Evolutionary conservation across 371 early-diverging fungal species (phyloP), one percentile per base, ranked within the genome.

Genomic region (Dichotomocladium elegans): DNA sequence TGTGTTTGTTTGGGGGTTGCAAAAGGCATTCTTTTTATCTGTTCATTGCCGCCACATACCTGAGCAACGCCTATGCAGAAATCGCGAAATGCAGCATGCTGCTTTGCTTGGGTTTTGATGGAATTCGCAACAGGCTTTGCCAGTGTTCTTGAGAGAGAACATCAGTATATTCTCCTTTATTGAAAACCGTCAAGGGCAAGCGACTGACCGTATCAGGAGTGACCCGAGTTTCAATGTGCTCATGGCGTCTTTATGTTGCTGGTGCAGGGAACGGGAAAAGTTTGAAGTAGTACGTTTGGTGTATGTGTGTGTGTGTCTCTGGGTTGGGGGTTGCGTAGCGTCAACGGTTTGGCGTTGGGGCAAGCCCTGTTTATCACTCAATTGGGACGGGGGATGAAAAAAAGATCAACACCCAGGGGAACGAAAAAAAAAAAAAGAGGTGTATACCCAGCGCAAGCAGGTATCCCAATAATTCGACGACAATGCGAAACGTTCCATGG

Each of bases 61-160:
- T 91, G 94, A 3, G 94, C 94, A 1, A 92, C 81, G 30, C 74
- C 73, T 41, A 94, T 92, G 63, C 92, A 93, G 30, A 88, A 79
- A n/a, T 83, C 78, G 51, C 82, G 81, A 64, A 93, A 80, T 51
- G 65, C 74, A 31, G 82, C 79, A 60, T 86, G 85, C 37, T 76
- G 64, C 60, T 84, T 87, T 26, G 85, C 86, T 57, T 87, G 87
- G 30, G 79, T 71, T 71, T 93, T 93, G 60, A 94, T 87, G 29
- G 85, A 83, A 51, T 70, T 88, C 25, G 92, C 89, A 17, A 90
- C 77, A 9, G 92, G 90, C 57, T 92, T 93, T 26, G 94, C 89
- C 27, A 94, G 71, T 40, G 92, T 91, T 53, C 78, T 77, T 41
- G 46, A 27, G 25, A 12, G 27, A 4, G 11, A 22, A 37, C 2